Conservation (phyloP, 495 filamentous ascomycete species). For the Neurospora sp. region DNA sequence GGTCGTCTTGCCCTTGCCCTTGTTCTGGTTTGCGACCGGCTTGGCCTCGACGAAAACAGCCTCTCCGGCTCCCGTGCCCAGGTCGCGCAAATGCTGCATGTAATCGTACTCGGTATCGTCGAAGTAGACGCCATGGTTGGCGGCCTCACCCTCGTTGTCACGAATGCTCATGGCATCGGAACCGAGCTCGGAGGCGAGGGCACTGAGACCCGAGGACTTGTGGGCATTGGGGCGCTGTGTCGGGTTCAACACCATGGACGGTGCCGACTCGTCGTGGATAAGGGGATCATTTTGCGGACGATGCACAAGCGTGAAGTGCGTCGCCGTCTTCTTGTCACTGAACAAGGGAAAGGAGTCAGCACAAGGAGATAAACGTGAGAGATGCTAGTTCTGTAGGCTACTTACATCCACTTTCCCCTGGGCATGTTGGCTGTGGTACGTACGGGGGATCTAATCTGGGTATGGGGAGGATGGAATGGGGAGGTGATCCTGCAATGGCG, state of each 20-base stretch:
- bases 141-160: constrained; percentile 90
- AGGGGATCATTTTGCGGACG: constrained; percentile 93
- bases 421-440: constrained; percentile 51
- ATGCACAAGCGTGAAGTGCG: constrained; percentile 86
- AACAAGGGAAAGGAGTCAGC: constrained; percentile 7
- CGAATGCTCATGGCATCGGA: constrained; percentile 47
- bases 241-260: constrained; percentile 69
- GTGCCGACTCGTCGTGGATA: constrained; percentile 75
- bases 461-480: neutral
- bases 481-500: neutral
- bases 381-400: constrained; percentile 3
- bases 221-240: constrained; percentile 28
- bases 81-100: constrained; percentile 97
- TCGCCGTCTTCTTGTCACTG: constrained; percentile 90
- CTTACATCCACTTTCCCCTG: constrained; percentile 83
- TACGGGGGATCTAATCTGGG: neutral
- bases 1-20: constrained; percentile 51
- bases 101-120: constrained; percentile 93
- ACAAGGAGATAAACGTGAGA: neutral
- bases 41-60: constrained; percentile 71
- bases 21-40: constrained; percentile 50
- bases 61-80: constrained; percentile 46
- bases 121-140: constrained; percentile 80
- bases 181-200: constrained; percentile 72
- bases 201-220: constrained; percentile 48